Base-by-base conservation (phyloP, 2,329 filamentous ascomycete genomes). In the Nemania diffusa region DNA sequence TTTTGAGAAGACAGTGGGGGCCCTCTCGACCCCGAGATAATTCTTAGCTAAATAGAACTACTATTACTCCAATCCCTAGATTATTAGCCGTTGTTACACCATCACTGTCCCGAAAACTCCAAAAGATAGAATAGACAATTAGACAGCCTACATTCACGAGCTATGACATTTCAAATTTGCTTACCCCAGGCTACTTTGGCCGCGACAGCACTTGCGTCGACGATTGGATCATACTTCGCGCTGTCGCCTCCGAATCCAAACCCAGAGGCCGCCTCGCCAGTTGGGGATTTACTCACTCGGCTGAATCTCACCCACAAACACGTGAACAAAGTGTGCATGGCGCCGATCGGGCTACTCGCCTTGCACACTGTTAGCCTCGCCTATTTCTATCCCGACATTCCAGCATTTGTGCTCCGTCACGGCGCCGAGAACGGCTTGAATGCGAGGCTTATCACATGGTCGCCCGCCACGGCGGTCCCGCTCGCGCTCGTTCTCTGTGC, bases 391-490 rank as follows among this genome's bases (percentile, higher is more conserved):
- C 68, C 68, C 11, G 44, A 63, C 13, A 56, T 64, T 6, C 68
- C 68, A 1, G 13, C 71, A 0, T 60, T 48, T 26, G 55, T 79
- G 5, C 65, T 79, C n/a, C 68, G 73, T 26, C 50, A 77, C 62
- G 79, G 76, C n/a, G 64, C 65, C 5, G 68, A 71, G n/a, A 80
- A 80, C 56, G 67, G 69, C 2, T 65, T 82, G 8, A 78, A 80
- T 63, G 20, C 57, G 0, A 46, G 70, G 32, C 68, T 79, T 11
- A 63, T 81, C 32, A 80, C 79, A 6, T 82, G 80, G 79, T 80
- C 80, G 4, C 22, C 71, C 11, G 67, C 74, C 17, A 81, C 80
- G 1, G 67, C 71, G 0, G 56, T 82, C 22, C 80, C 80, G 1
- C 56, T 82, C 7, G 73, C 71, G 0, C 67, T 80, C 0, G 74